Percentiles rank a stretch among this genome's conserved stretches.
Conservation (phyloP, 192 early-diverging fungal species). For the Phycomyces nitens region DNA sequence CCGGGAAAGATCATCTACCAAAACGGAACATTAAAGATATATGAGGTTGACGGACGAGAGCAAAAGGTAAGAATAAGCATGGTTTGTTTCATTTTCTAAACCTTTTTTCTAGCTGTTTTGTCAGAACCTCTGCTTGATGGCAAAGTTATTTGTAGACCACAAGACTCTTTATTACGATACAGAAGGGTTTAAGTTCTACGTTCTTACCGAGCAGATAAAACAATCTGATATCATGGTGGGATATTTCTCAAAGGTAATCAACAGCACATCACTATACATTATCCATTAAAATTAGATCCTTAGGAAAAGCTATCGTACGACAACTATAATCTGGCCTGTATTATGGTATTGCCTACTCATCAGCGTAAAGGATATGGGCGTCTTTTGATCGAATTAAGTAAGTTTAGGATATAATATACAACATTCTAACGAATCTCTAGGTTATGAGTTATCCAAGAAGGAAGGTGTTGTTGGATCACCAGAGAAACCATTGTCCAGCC, state of each 20-base stretch:
- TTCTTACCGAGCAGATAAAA: constrained; percentile 61
- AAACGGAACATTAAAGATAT: constrained; percentile 61
- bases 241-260: constrained; percentile 90
- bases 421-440: constrained; percentile 32
- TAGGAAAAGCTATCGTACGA: constrained; percentile 85
- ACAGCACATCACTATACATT: not conserved
- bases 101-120: constrained; percentile 69
- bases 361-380: constrained; percentile 84
- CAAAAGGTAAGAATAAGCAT: constrained; percentile 56
- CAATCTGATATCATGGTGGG: constrained; percentile 74
- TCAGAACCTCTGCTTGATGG: constrained; percentile 90
- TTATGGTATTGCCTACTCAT: constrained; percentile 82
- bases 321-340: constrained; percentile 87
- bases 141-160: constrained; percentile 95
- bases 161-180: constrained; percentile 96
- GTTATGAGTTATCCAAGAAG: constrained; percentile 74
- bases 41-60: constrained; percentile 85
- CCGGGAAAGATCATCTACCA: constrained; percentile 84
- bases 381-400: constrained; percentile 89
- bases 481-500: constrained; percentile 83
- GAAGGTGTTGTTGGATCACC: constrained; percentile 76
- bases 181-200: constrained; percentile 91
- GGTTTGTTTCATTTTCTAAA: not conserved
- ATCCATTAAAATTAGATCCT: not conserved
- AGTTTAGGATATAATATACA: constrained; percentile 27